Evolutionary conservation across 441 rosid genomes (phyloP).

Genomic region (Adansonia rubrostipa): DNA sequence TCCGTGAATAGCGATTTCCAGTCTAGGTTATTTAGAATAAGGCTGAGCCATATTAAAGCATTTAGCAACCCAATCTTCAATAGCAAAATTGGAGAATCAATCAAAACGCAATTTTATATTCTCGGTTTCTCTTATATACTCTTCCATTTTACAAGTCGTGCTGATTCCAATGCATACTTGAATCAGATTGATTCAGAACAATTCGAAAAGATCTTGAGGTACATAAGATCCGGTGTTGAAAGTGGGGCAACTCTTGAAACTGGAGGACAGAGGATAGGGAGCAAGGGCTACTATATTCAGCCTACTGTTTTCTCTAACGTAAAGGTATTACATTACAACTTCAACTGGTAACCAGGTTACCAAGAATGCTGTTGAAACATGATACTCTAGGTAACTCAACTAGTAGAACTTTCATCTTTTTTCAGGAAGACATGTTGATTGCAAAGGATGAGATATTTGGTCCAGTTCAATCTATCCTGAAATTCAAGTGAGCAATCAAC

Average conservation of each 20-base stretch:
- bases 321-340: constrained; percentile 41
- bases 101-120: background rate
- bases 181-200: constrained; percentile 72
- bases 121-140: background rate
- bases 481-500: constrained; percentile 53
- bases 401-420: background rate
- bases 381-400: background rate
- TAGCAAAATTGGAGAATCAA: background rate
- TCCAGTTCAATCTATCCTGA: constrained; percentile 83
- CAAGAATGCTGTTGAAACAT: constrained; percentile 9
- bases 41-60: background rate
- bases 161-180: background rate
- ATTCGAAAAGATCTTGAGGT: constrained; percentile 66
- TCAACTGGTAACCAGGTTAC: background rate
- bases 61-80: background rate
- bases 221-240: constrained; percentile 69
- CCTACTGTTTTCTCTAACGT: constrained; percentile 93
- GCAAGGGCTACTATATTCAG: constrained; percentile 74
- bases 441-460: constrained; percentile 89
- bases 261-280: constrained; percentile 76
- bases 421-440: constrained; percentile 82
- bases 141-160: background rate
- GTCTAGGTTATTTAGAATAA: background rate
- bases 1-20: background rate
- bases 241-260: constrained; percentile 77